Base-by-base conservation (phyloP, 139 green algal genomes). In the Volvox reticuliferus region DNA sequence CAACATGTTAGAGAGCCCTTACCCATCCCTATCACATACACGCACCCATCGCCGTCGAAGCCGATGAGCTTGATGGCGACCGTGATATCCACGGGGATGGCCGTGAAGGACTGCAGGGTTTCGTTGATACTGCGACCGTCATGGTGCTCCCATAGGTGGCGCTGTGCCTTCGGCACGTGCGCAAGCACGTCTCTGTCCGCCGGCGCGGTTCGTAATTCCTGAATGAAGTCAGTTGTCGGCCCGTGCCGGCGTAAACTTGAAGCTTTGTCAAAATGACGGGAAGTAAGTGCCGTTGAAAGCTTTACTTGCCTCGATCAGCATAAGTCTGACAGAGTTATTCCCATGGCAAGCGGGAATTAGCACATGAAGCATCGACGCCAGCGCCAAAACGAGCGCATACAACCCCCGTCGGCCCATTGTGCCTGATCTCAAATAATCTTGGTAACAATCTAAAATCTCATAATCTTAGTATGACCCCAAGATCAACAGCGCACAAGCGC, bases 41-140 rank as follows among this genome's bases (percentile, higher is more conserved):
- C 35, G 18, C 35, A 92, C 88, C 88, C 88, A 67, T 92, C 88
- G 24, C 79, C 88, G 20, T 88, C 44, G 22, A 92, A 92, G 5
- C 79, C 88, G 2, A 92, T 35, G 16, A 92, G 88, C 68, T 88
- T 82, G 0, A 92, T 24, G 14, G 69, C 79, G 24, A 92, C 30
- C 20, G 17, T 50, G 35, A 92, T 12, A 20, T 82, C 79, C 5
- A 88, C 79, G 0, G 44, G 30, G 44, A 87, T 65, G 1, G 65
- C 65, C 2, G 44, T 68, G 67, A 88, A 87, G 37, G 22, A 30
- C 50, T 37, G 79, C 30, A 92, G 12, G 33, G 88, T 88, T 28
- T 82, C 79, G 21, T 82, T 87, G 62, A 87, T 76, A 50, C 16
- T 73, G 19, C 68, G 88, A 13, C 88, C 79, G 22, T 88, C 79